Base-by-base conservation (phyloP, 2,329 filamentous ascomycete genomes). In the Aspergillus quadrilineatus region DNA sequence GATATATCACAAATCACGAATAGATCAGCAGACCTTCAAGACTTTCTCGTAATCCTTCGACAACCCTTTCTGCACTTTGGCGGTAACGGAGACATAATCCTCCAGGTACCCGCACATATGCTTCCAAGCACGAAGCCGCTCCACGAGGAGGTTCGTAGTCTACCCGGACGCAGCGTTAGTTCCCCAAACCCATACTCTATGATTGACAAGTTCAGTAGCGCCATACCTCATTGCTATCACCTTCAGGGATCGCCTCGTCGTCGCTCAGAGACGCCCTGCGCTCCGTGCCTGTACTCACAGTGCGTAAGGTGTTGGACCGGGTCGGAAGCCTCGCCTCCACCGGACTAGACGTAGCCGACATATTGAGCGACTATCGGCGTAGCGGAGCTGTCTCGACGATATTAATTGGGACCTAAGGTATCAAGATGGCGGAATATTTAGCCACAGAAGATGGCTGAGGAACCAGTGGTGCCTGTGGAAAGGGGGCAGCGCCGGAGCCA, bases 31-130 rank as follows among this genome's bases (percentile, higher is more conserved):
- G 53, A 86, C 88, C 86, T 97, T 99, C 68, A 97, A 77, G 8
- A 94, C 87, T 76, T 90, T 93, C 79, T 97, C 92, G 69, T 96
- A 96, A 74, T 97, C 93, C 79, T 96, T 97, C 53, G 90, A 86
- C 65, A 96, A 89, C 9, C 85, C 82, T 70, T 87, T 88, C 70
- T 97, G 88, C 57, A 90, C 81, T 81, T 93, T 97, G 74, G 96
- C 92, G 3, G 92, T 90, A 6, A 89, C 87, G 30, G 79, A 80
- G 67, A 97, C 82, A 73, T 97, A 99, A 50, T 96, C 91, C 75
- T 97, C 92, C 47, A 99, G 82, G 70, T 96, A 93, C 55, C 82
- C 90, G 60, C 92, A 90, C 59, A 92, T 90, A 73, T 97, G 93
- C 74, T 97, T 97, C 92, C 92, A 99, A 46, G 94, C 94, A 68